phyloP scores from a whole-genome alignment of 2,329 filamentous ascomycete genomes.

The Fusarium sp. region DNA sequence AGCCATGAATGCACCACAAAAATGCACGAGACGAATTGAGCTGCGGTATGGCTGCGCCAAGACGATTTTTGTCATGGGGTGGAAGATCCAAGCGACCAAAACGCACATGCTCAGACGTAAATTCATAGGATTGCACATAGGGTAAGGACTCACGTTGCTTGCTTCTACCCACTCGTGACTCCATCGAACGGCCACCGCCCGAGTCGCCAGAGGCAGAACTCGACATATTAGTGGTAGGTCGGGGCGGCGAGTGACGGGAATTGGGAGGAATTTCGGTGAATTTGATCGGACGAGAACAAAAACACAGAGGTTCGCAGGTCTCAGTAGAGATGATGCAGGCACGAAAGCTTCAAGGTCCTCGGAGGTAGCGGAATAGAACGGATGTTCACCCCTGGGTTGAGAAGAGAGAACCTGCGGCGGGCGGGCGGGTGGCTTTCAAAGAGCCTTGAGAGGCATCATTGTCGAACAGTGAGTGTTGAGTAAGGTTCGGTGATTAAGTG shows the following conservation, averaged over 20 bases:
- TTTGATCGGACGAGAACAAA: conserved; percentile 30
- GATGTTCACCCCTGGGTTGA: conserved; percentile 46
- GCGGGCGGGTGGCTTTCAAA: conserved; percentile 45
- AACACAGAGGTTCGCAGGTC: conserved; percentile 29
- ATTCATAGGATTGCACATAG: conserved; percentile 19
- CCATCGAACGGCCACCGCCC: conserved; percentile 68
- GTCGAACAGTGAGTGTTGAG: conserved; percentile 32
- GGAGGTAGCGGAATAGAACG: conserved; percentile 45
- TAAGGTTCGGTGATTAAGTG: conserved; percentile 13
- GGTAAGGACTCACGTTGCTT: conserved; percentile 80
- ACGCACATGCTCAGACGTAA: neutral
- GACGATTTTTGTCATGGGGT: conserved; percentile 8
- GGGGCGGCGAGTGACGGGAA: conserved; percentile 33
- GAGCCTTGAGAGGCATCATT: conserved; percentile 49
- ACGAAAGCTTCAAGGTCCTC: conserved; percentile 35
- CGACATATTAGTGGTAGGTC: conserved; percentile 52
- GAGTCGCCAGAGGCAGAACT: conserved; percentile 56
- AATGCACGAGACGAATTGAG: conserved; percentile 7
- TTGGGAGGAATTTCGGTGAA: conserved; percentile 37
- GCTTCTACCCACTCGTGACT: conserved; percentile 81
- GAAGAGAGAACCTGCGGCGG: conserved; percentile 50
- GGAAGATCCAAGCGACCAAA: neutral
- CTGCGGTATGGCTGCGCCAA: conserved; percentile 7
- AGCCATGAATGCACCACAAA: conserved; percentile 21
- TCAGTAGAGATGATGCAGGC: conserved; percentile 32